Base-by-base conservation (phyloP, 2,329 filamentous ascomycete genomes). In the Colletotrichum phormii region DNA sequence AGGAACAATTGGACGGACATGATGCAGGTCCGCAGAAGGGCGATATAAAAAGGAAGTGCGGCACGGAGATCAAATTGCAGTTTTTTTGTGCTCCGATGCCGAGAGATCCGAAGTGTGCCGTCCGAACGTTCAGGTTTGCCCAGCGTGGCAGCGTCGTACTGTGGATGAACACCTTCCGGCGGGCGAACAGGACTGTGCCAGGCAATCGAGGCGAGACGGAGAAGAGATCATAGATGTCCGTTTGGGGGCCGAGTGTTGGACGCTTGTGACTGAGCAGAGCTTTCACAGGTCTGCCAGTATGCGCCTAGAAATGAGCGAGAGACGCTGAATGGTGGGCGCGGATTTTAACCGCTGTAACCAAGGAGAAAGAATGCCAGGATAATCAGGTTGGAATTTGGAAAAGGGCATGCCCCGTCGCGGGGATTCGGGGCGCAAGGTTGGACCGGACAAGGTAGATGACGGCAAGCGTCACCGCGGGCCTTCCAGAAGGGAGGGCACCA, bases 11-110 rank as follows among this genome's bases (percentile, higher is more conserved):
- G 61, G 49, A 61, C 59, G 49, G 55, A 72, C 61, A 53, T 46
- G 54, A 73, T 73, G 66, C 67, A 73, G 66, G 71, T 71, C 71
- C 66, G 55, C 55, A 22, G 29, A 11, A 58, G 29, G 61, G 55
- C n/a, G 54, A 37, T 35, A 22, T 26, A 66, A 53, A 65, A 46
- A 24, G 55, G 31, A 57, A 65, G 61, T 26, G 8, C 61, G 54
- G 55, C 29, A 22, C n/a, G 70, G 54, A 61, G 66, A 65, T 71
- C 71, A 49, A 58, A 29, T 4, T 18, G 37, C 51, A 65, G 9
- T 24, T 15, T n/a, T 26, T n/a, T 70, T 31, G n/a, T 26, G n/a
- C 67, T 35, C 46, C 49, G 55, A 22, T 73, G 71, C 71, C 67
- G 60, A 65, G 35, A 58, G 35, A 71, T 71, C 70, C 70, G 70